Evolutionary conservation across 306 rosid species (phyloP).

Genomic region (Psophocarpus tetragonolobus): DNA sequence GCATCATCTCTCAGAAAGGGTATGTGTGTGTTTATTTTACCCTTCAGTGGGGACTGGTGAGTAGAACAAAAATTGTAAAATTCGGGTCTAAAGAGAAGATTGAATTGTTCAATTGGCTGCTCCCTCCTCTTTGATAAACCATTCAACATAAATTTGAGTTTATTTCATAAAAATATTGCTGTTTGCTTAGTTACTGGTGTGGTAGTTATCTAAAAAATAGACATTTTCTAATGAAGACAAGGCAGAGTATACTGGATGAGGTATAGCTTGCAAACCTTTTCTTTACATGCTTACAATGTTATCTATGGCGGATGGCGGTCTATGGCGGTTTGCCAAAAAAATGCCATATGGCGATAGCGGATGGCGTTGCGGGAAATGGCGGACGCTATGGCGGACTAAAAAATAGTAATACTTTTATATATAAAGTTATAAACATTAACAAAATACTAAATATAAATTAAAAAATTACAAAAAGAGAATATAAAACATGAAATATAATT

Average conservation of each 20-base stretch:
- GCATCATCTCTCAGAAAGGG: conserved; percentile 63
- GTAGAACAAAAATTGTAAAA: conserved; percentile 13
- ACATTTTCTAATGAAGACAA: neutral
- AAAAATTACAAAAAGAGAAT: too few species aligned
- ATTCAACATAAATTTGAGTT: conserved; percentile 20
- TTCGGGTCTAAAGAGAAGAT: conserved; percentile 18
- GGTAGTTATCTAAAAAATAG: neutral
- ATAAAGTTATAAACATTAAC: too few species aligned
- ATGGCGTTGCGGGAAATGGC: too few species aligned
- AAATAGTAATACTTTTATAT: too few species aligned
- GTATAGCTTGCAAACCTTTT: neutral
- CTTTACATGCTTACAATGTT: too few species aligned
- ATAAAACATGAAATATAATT: too few species aligned
- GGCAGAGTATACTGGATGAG: neutral
- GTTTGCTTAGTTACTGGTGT: conserved; percentile 4
- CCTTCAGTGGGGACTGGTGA: neutral
- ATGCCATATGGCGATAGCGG: too few species aligned
- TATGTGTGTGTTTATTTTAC: conserved; percentile 31
- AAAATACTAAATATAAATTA: too few species aligned
- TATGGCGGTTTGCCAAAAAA: too few species aligned
- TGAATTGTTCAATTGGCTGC: conserved; percentile 11
- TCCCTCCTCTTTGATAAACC: neutral
- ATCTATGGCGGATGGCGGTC: too few species aligned
- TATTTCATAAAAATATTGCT: conserved; percentile 5
- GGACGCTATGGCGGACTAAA: too few species aligned